Base-by-base conservation (phyloP, 768 basidiomycete genomes). In the Cystobasidium ongulense region DNA sequence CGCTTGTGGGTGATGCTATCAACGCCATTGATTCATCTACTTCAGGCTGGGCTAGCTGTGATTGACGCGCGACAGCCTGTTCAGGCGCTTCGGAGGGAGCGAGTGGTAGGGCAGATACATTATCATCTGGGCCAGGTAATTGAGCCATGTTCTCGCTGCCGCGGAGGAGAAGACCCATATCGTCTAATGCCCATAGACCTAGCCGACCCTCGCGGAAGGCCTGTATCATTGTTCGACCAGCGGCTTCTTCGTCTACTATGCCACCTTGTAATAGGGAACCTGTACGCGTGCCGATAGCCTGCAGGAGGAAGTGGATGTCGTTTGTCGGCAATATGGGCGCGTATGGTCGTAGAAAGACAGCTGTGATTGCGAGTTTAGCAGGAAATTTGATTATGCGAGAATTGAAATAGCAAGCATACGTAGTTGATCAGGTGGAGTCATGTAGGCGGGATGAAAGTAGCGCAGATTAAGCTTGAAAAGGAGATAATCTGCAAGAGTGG, bases 241-340 rank as follows among this genome's bases (percentile, higher is more conserved):
- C 91, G 27, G 90, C 86, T 2, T 85, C 80, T 2, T 84, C 79
- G 82, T 98, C 90, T 62, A 84, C 83, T 54, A 87, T 84, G 17
- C 89, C 91, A 4, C 93, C 92, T 75, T 88, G 86, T 76, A 85
- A 83, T 23, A 95, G 82, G 85, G 94, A 91, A n/a, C 90, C 87
- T 80, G 95, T 86, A 18, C 93, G 86, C 46, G 80, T 80, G 0
- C 88, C 91, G 36, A 99, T 84, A 23, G 84, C 82, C 23, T 85
- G 84, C 38, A 96, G 83, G 80, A 98, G 90, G 23, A 83, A 83
- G 29, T 85, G 78, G 46, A 90, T 80, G 77, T 90, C 86, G 52
- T 83, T 82, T 0, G 86, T 88, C 2, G 90, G 89, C 5, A 75
- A 27, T 1, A 79, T 78, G 33, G 85, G 82, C 38, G 82, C 85